Evolutionary conservation across 805 yeast species (phyloP).

Genomic region (Metschnikowia chrysomelidarum): DNA sequence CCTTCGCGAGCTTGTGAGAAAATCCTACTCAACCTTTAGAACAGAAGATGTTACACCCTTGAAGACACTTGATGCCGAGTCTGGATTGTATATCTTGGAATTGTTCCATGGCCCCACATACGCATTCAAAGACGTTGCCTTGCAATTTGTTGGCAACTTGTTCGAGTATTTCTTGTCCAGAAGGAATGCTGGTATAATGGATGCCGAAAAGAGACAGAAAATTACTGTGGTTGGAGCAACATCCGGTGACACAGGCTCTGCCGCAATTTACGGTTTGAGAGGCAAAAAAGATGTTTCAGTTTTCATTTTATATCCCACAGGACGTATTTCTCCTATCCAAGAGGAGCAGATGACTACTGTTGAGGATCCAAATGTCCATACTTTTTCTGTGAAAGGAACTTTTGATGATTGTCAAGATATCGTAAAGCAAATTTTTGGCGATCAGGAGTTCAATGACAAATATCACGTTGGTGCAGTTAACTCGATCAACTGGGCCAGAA

Average conservation of each 20-base stretch:
- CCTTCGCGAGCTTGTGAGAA: constrained; percentile 56
- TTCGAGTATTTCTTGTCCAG: constrained; percentile 89
- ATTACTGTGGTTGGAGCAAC: constrained; percentile 99
- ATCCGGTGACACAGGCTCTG: constrained; percentile 98
- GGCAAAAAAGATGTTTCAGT: constrained; percentile 98
- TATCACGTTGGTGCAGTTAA: constrained; percentile 97
- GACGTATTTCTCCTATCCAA: constrained; percentile 95
- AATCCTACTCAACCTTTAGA: constrained; percentile 90
- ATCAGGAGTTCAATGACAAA: constrained; percentile 77
- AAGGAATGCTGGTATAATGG: constrained; percentile 54
- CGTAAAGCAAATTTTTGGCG: constrained; percentile 91
- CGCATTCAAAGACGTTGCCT: constrained; percentile 98
- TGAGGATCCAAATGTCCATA: constrained; percentile 87
- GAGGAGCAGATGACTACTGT: constrained; percentile 99
- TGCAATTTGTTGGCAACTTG: constrained; percentile 95
- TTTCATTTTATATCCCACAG: constrained; percentile 94
- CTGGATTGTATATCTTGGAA: constrained; percentile 75
- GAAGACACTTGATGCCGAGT: constrained; percentile 53
- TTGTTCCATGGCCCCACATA: constrained; percentile 99
- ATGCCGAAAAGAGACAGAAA: constrained; percentile 61
- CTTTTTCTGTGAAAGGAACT: constrained; percentile 91
- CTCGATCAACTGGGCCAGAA: constrained; percentile 99
- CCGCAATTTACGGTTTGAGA: constrained; percentile 96
- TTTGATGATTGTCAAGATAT: constrained; percentile 98
- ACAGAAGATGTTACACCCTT: constrained; percentile 86